phyloP scores from a whole-genome alignment of 2,329 filamentous ascomycete species.

The Epichloe hybrida region DNA sequence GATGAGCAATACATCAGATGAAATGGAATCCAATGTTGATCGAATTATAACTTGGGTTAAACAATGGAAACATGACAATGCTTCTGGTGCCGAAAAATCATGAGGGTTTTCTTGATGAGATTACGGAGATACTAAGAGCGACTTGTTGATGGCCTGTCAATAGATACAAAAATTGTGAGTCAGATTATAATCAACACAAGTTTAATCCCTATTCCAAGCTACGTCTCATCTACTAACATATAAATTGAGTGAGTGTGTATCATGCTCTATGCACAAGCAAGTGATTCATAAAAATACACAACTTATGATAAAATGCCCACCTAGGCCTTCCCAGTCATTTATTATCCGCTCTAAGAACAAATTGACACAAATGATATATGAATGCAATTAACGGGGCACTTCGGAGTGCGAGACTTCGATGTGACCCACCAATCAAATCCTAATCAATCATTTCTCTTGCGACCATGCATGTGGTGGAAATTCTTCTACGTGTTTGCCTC shows the following conservation, averaged over 20 bases:
- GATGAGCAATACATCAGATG: constrained; percentile 64
- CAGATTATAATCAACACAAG: no score
- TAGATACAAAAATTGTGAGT: no score
- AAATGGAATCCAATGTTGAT: constrained; percentile 81
- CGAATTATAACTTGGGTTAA: constrained; percentile 70
- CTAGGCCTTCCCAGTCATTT: not conserved
- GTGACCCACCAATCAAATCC: not conserved
- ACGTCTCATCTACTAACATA: no score
- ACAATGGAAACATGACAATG: constrained; percentile 50
- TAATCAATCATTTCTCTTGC: not conserved
- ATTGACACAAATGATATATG: not conserved
- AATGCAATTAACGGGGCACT: not conserved
- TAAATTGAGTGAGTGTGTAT: no score
- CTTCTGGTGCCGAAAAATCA: not conserved
- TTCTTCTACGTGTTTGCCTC: not conserved
- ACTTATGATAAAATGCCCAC: not conserved
- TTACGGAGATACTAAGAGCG: not conserved
- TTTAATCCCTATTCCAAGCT: no score
- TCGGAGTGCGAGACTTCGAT: not conserved
- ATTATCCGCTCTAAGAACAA: not conserved
- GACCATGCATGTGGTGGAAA: not conserved
- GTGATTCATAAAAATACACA: no score
- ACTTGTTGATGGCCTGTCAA: no score
- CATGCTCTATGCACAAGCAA: no score
- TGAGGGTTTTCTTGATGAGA: not conserved